Evolutionary conservation across 2,329 filamentous ascomycete species (phyloP), one percentile per base, ranked within the genome.

Genomic region (Harringtonia aguacate): DNA sequence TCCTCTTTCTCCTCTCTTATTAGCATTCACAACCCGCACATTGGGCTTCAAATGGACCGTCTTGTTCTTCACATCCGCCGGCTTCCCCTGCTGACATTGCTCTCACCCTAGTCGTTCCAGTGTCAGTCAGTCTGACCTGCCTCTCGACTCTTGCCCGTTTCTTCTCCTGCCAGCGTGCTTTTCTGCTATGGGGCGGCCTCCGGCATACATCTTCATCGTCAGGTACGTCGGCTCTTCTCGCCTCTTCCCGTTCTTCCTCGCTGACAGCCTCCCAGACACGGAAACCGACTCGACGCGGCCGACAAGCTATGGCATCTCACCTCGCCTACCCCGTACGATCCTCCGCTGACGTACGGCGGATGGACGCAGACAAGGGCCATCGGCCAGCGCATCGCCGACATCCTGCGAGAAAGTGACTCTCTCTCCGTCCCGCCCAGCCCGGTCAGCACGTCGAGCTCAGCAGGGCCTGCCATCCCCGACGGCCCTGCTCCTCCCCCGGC

Each of bases 251-350:
- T n/a, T n/a, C n/a, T n/a, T n/a, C 18, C 20, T 17, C 6, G 27
- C 44, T 48, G n/a, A 33, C 40, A 4, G 9, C n/a, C 24, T 20
- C 18, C 17, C 36, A 81, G 92, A 64, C 92, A 98, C 63, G 92
- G 92, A 57, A 86, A 89, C 55, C 84, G 92, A 53, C 81, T 98
- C 46, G 92, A 98, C 62, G 87, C 87, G 45, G 88, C 89, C 49
- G 89, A 98, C 70, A 88, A 89, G 60, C 79, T 86, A 61, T 98
- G 92, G 92, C 87, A 95, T 62, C 74, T 95, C 44, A 84, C 85
- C 27, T 95, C 92, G 7, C 85, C 89, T 2, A 89, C 87, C 7
- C 92, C 92, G 2, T 98, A 97, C 69, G 90, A 98, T 53, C 86
- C 92, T 52, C 92, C 92, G 40, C 72, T 98, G 46, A 95, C 89